Percentiles rank a stretch among this genome's conserved stretches.
Conservation (phyloP, 192 early-diverging fungal genomes). For the Chytriomyces confervae region DNA sequence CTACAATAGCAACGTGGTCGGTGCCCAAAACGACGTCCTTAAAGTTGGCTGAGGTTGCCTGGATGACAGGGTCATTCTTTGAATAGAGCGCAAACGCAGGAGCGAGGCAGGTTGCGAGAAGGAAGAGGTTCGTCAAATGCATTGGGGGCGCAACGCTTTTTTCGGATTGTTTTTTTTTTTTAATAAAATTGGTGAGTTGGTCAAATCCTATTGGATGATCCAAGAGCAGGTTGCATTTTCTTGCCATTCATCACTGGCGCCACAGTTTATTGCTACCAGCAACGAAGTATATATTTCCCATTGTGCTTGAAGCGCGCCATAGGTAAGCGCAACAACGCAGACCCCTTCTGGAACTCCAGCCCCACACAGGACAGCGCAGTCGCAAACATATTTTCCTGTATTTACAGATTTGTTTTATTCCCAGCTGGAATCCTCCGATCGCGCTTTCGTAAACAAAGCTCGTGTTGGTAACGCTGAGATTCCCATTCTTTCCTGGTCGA, state of each 20-base stretch:
- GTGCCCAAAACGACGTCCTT: slow-evolving; percentile 69
- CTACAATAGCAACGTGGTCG: slow-evolving; percentile 81
- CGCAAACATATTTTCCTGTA: neutral
- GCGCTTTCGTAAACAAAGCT: no score
- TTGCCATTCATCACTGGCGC: neutral
- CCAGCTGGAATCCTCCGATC: no score
- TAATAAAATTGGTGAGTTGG: neutral
- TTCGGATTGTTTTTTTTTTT: neutral
- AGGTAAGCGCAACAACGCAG: neutral
- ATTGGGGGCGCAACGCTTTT: neutral
- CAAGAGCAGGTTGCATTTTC: neutral
- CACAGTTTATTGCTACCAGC: neutral
- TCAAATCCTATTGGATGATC: neutral
- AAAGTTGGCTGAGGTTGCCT: slow-evolving; percentile 60
- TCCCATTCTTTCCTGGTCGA: no score
- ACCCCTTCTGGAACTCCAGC: neutral
- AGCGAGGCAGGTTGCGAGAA: neutral
- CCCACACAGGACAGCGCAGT: neutral
- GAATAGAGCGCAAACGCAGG: slow-evolving; percentile 43
- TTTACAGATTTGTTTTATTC: no score
- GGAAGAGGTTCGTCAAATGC: neutral
- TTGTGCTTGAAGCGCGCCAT: neutral
- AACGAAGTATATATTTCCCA: neutral
- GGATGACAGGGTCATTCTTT: slow-evolving; percentile 43
- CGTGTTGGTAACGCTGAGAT: no score